Percentiles rank a stretch among this genome's conserved stretches.
These are phyloP conservation scores for Penicillium sp. DNA, from an alignment of 2,329 filamentous ascomycete genomes.

Conservation along the genomic window DNA sequence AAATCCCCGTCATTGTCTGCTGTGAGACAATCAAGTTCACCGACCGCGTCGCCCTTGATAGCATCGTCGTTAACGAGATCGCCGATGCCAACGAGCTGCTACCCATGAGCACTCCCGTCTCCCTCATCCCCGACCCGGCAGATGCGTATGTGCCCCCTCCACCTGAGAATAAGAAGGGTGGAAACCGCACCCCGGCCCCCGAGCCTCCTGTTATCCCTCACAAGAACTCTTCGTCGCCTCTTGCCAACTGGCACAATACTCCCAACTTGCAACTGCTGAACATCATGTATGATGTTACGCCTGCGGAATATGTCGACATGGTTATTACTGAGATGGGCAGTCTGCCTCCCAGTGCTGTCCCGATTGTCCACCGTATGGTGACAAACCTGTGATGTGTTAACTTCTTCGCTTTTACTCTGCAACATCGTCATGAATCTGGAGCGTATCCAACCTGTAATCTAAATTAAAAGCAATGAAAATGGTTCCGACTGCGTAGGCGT, in stretches of 20 bases:
- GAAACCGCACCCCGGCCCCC: conserved; percentile 27
- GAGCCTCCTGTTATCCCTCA: conserved; percentile 27
- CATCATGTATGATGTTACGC: conserved; percentile 90
- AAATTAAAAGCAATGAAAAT: conserved; percentile 3
- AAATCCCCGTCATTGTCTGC: conserved; percentile 80
- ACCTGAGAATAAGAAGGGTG: conserved; percentile 34
- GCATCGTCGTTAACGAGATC: conserved; percentile 91
- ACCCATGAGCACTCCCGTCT: conserved; percentile 24
- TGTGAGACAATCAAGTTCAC: conserved; percentile 97
- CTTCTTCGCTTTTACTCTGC: background rate
- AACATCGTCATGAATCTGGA: background rate
- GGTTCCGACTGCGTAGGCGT: background rate
- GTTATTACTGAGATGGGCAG: conserved; percentile 90
- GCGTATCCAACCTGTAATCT: conserved; percentile 4
- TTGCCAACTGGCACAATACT: conserved; percentile 59
- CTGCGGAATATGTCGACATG: conserved; percentile 79
- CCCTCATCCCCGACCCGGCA: conserved; percentile 33
- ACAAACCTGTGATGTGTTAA: conserved; percentile 36
- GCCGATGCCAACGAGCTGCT: conserved; percentile 69
- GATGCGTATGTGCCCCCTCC: conserved; percentile 20
- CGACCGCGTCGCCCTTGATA: conserved; percentile 83
- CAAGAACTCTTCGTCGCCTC: conserved; percentile 32
- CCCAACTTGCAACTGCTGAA: conserved; percentile 64
- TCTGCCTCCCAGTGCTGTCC: conserved; percentile 81
- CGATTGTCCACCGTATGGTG: conserved; percentile 66